Evolutionary conservation across 2,329 filamentous ascomycete genomes (phyloP), one percentile per base, ranked within the genome.

Genomic region (Colletotrichum magnum): DNA sequence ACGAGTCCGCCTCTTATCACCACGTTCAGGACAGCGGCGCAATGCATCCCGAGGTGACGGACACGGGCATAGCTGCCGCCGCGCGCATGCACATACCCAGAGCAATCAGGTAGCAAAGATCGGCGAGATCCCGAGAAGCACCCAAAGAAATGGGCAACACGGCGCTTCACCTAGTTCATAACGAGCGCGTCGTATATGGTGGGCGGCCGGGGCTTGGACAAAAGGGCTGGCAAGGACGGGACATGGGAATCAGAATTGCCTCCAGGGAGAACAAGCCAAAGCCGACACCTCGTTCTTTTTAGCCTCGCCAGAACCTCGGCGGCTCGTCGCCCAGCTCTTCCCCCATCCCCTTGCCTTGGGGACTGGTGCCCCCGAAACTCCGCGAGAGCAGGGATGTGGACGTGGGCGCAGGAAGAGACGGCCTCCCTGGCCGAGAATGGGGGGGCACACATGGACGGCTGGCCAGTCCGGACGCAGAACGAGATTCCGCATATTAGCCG

Each of bases 401-500:
- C 39, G 47, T 51, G 45, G 52, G 52, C 18, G 52, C 47, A 53
- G 65, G 61, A 58, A 58, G 32, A 54, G 56, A 13, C 61, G 66
- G 66, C 61, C 54, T 64, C 28, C 53, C 60, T 65, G 32, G 61
- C 66, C 66, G 66, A 59, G 54, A 36, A 47, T 36, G 32, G 32
- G 32, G 32, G 32, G 32, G 32, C 32, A 10, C 7, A 36, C 32
- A 9, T 10, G 7, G 10, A 36, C 32, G 32, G 32, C 66, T 65
- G 61, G 36, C 66, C 66, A 65, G 54, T 65, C 66, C 50, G 56
- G 41, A 61, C n/a, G 16, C 50, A 50, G 48, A 59, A 15, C 32
- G 63, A 62, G 16, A 48, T 47, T 53, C 43, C 56, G 51, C 67
- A 63, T 48, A 62, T 68, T 69, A 68, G 67, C 67, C 67, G 67